These are phyloP conservation scores for Neurospora terricola DNA, from an alignment of 495 filamentous ascomycete species.

Conservation along the genomic window DNA sequence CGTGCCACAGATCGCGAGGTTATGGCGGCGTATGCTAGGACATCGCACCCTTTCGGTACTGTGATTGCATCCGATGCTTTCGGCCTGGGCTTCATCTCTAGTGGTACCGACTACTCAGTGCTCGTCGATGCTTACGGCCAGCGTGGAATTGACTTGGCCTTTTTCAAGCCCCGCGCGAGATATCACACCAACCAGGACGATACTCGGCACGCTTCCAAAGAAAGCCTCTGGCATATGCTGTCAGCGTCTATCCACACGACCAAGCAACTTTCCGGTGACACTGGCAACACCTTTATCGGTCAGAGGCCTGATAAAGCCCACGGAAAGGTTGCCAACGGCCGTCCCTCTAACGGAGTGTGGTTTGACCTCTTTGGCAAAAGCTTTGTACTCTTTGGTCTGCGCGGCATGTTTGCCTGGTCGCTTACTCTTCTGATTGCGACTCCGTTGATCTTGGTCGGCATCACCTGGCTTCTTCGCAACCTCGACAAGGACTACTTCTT, in stretches of 20 bases:
- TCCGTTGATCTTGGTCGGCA: constrained; percentile 57
- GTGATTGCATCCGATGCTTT: constrained; percentile 79
- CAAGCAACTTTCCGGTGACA: constrained; percentile 59
- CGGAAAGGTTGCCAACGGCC: constrained; percentile 55
- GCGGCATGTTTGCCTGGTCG: constrained; percentile 79
- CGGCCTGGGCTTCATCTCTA: constrained; percentile 61
- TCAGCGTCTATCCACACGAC: constrained; percentile 67
- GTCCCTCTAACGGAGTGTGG: constrained; percentile 70
- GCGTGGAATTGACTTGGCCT: constrained; percentile 86
- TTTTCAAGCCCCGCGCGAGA: constrained; percentile 69
- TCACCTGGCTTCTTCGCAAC: constrained; percentile 55
- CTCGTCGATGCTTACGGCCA: constrained; percentile 72
- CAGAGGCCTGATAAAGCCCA: constrained; percentile 39
- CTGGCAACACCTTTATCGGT: constrained; percentile 55
- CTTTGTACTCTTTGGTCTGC: constrained; percentile 69
- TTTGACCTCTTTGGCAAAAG: constrained; percentile 82
- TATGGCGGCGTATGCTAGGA: constrained; percentile 62
- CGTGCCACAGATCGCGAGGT: constrained; percentile 81
- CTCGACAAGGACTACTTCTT: constrained; percentile 82
- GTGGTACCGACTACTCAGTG: constrained; percentile 83
- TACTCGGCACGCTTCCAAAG: constrained; percentile 59
- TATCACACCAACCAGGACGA: constrained; percentile 94
- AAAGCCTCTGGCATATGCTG: constrained; percentile 91
- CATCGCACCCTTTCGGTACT: constrained; percentile 69
- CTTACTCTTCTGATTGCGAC: constrained; percentile 70